phyloP scores from a whole-genome alignment of 331 rosid genomes.

The Rhamnella rubrinervis region DNA sequence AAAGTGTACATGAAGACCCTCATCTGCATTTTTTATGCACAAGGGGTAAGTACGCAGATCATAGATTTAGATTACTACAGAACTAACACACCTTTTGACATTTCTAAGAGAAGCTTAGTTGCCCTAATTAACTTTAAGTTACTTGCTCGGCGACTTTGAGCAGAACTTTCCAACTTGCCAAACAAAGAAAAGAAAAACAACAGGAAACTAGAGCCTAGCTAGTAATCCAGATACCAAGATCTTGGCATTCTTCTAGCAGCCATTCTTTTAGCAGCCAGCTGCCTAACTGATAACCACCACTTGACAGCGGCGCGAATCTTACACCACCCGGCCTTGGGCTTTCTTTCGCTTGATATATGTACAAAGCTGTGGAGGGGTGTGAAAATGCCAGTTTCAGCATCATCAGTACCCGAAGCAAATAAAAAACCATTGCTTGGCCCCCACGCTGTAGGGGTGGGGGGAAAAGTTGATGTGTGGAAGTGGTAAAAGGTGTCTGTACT shows the following conservation, averaged over 20 bases:
- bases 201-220: not conserved
- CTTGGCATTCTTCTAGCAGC: constrained; percentile 23
- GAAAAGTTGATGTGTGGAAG: constrained; percentile 20
- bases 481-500: constrained; percentile 14
- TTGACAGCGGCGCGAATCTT: constrained; percentile 51
- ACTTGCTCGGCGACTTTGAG: not conserved
- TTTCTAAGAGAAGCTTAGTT: not conserved
- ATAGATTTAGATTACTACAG: not conserved
- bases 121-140: not conserved
- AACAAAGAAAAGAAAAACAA: not conserved
- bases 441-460: constrained; percentile 17
- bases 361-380: constrained; percentile 1
- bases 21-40: not conserved
- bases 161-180: not conserved
- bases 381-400: constrained; percentile 26
- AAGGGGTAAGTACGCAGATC: not conserved
- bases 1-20: constrained; percentile 4
- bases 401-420: constrained; percentile 19
- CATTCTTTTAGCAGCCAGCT: constrained; percentile 22
- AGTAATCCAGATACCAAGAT: not conserved
- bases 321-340: constrained; percentile 53
- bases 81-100: too few relatives aligned
- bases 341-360: constrained; percentile 26
- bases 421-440: constrained; percentile 19
- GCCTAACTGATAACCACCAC: constrained; percentile 38